Evolutionary conservation across 2,329 filamentous ascomycete genomes (phyloP).

Genomic region (Colletotrichum eremochloae): DNA sequence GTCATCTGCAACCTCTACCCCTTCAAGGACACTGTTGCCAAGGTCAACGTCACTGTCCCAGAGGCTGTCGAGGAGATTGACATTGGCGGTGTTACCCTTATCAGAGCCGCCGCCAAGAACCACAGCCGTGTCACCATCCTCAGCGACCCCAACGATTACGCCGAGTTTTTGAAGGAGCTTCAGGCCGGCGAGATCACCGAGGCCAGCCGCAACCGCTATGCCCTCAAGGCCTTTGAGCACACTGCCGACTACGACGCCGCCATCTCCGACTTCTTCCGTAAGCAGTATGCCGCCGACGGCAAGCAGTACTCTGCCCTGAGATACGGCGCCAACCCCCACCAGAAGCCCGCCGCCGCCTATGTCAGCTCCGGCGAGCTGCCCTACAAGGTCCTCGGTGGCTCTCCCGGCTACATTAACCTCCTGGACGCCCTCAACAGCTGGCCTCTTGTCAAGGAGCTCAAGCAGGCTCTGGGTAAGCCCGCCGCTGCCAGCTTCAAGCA

Average conservation of each 20-base stretch:
- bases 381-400: constrained; percentile 93
- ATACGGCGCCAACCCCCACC: constrained; percentile 97
- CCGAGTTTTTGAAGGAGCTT: constrained; percentile 92
- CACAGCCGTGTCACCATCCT: constrained; percentile 95
- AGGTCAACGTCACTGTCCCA: constrained; percentile 95
- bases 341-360: constrained; percentile 94
- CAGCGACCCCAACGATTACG: constrained; percentile 93
- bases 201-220: constrained; percentile 87
- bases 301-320: constrained; percentile 86
- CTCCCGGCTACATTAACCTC: constrained; percentile 97
- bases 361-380: constrained; percentile 80
- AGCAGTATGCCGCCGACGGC: constrained; percentile 91
- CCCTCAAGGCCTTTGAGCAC: constrained; percentile 98
- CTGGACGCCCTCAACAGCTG: constrained; percentile 97
- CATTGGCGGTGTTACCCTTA: constrained; percentile 96
- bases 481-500: constrained; percentile 99
- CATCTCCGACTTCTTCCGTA: constrained; percentile 97
- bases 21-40: constrained; percentile 98
- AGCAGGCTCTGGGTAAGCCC: constrained; percentile 85
- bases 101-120: constrained; percentile 98
- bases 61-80: constrained; percentile 99
- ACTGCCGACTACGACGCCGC: constrained; percentile 96
- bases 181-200: constrained; percentile 89
- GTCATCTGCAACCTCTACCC: constrained; percentile 99
- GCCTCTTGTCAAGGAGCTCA: constrained; percentile 96